A percentile compares a stretch with the other conserved stretches of the same genome.
phyloP scores from a whole-genome alignment of 441 rosid species.

The Populus hybrid region DNA sequence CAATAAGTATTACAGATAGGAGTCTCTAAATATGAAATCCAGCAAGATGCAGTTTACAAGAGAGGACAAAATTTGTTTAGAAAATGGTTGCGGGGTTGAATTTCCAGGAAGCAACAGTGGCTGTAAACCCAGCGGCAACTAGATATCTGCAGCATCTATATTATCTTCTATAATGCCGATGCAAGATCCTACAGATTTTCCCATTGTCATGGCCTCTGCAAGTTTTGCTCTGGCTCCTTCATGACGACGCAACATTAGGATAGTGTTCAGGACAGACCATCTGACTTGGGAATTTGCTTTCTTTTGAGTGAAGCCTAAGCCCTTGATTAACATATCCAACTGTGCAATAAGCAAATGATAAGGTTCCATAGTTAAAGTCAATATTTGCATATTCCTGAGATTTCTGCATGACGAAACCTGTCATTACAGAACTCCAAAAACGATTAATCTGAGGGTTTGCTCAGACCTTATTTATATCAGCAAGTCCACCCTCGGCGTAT shows the following conservation, averaged over 20 bases:
- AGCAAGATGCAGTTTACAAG: not conserved
- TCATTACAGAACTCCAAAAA: not conserved
- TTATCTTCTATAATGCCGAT: constrained; percentile 56
- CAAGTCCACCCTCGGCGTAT: constrained; percentile 87
- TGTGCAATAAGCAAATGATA: constrained; percentile 22
- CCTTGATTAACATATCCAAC: constrained; percentile 68
- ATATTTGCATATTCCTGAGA: not conserved
- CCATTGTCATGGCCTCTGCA: constrained; percentile 66
- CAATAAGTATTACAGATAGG: not conserved
- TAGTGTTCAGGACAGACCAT: constrained; percentile 80
- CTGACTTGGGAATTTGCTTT: constrained; percentile 87
- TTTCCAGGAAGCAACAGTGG: not conserved
- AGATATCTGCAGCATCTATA: constrained; percentile 50
- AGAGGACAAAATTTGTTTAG: not conserved
- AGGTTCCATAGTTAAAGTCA: not conserved
- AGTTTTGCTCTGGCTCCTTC: constrained; percentile 61
- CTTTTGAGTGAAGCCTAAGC: constrained; percentile 90
- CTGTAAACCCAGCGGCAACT: constrained; percentile 14
- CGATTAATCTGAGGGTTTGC: not conserved
- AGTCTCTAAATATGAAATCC: not conserved
- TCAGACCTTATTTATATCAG: constrained; percentile 74
- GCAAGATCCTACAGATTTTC: constrained; percentile 70
- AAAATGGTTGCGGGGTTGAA: not conserved
- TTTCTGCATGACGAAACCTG: not conserved
- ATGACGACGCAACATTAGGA: constrained; percentile 71